Base-by-base conservation (phyloP, 139 green algal species). In the Coccomyxa sp. region DNA sequence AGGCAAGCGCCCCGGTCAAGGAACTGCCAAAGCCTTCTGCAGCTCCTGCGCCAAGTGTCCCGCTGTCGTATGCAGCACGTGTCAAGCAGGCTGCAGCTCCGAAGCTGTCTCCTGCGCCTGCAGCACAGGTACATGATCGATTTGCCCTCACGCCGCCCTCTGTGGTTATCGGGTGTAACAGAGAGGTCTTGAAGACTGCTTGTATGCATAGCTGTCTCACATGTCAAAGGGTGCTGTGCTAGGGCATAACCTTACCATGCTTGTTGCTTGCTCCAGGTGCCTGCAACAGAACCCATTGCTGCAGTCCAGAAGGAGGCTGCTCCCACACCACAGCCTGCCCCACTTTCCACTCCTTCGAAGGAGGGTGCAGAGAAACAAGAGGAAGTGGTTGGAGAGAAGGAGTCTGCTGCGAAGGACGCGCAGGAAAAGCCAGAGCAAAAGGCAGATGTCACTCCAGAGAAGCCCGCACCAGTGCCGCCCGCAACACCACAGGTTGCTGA, bases 311-410 rank as follows among this genome's bases (percentile, higher is more conserved):
- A 79, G 57, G 66, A 23, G 66, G 66, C 66, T 30, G 66, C 66
- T 74, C 28, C 32, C 31, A 81, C 78, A 28, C 51, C 57, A 67
- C 38, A 77, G 10, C 23, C 76, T 57, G 76, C 68, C 23, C 58
- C 77, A n/a, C 57, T 68, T 32, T 15, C 71, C 59, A 74, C 75
- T 58, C 82, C 63, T 32, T 74, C 57, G 0, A 13, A 87, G 60
- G 28, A 78, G 74, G 51, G 68, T 13, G 77, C 67, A 4, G 74
- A 79, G 51, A 79, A 82, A n/a, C 38, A 63, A 27, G 79, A 58
- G 21, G 79, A 58, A 31, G 13, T 21, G 13, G 80, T 81, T 75
- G 85, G 63, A 59, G 74, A 76, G 1, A 17, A 85, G 45, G 30
- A 82, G 74, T 30, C 78, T 14, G 67, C 80, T 0, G 74, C n/a